Evolutionary conservation across 1,284 basidiomycete genomes (phyloP).

Genomic region (Pyrrhoderma lamaoense): DNA sequence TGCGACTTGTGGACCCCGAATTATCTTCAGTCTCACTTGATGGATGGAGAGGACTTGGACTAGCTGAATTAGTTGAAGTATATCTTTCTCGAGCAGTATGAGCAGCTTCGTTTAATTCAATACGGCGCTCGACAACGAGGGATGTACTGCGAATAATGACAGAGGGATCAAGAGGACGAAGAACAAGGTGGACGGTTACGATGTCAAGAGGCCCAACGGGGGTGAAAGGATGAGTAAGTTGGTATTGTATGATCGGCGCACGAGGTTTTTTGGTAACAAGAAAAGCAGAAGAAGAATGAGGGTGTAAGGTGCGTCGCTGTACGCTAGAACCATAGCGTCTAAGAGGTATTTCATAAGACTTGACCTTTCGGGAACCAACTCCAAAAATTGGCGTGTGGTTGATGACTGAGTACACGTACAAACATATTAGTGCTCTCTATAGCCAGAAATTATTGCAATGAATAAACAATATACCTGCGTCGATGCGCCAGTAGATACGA

Average conservation of each 20-base stretch:
- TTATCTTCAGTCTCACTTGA: not conserved
- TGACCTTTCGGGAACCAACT: conserved; percentile 58
- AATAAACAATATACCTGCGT: conserved; percentile 47
- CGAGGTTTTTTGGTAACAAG: conserved; percentile 30
- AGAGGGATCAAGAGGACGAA: conserved; percentile 30
- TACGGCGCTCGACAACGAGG: conserved; percentile 28
- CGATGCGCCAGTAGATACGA: conserved; percentile 72
- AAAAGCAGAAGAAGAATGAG: conserved; percentile 26
- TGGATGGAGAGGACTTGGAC: conserved; percentile 27
- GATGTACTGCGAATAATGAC: conserved; percentile 32
- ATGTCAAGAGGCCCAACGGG: conserved; percentile 35
- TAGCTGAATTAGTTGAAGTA: conserved; percentile 24
- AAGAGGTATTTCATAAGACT: conserved; percentile 60
- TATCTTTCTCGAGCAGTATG: conserved; percentile 1
- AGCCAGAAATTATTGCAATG: conserved; percentile 16
- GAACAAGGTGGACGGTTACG: conserved; percentile 31
- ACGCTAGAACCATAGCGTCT: conserved; percentile 54
- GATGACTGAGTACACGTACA: conserved; percentile 39
- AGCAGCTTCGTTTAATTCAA: conserved; percentile 28
- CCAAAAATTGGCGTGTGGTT: conserved; percentile 56
- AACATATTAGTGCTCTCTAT: conserved; percentile 13
- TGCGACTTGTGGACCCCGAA: not conserved
- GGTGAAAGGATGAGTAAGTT: conserved; percentile 30
- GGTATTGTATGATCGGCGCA: conserved; percentile 31
- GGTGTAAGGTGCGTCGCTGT: conserved; percentile 24